Evolutionary conservation across 2,329 filamentous ascomycete species (phyloP).

Genomic region (Lanzia echinophila): DNA sequence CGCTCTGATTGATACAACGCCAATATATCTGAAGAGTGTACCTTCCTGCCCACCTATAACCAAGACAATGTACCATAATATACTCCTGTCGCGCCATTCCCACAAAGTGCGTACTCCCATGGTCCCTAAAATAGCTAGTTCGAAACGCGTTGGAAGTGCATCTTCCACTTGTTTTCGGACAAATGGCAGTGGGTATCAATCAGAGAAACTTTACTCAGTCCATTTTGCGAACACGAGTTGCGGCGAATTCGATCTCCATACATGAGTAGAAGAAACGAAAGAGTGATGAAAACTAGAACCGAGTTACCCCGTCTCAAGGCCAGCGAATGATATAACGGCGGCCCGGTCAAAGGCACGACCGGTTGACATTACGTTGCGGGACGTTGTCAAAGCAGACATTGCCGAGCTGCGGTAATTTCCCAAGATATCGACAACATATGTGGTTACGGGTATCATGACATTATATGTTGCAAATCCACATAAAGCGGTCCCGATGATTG

Average conservation of each 20-base stretch:
- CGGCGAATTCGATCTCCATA: not conserved
- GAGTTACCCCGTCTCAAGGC: constrained; percentile 43
- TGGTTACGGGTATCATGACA: constrained; percentile 21
- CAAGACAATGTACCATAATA: too few relatives aligned
- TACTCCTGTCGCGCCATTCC: too few relatives aligned
- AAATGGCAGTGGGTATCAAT: too few relatives aligned
- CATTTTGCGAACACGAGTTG: not conserved
- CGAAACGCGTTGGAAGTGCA: too few relatives aligned
- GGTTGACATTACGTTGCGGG: constrained; percentile 18
- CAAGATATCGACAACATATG: constrained; percentile 47
- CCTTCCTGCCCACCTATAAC: too few relatives aligned
- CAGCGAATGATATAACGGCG: constrained; percentile 18
- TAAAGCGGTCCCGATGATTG: constrained; percentile 47
- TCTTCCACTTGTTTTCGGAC: too few relatives aligned
- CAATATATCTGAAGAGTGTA: too few relatives aligned
- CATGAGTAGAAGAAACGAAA: not conserved
- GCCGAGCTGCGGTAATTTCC: constrained; percentile 25
- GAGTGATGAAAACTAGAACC: constrained; percentile 31
- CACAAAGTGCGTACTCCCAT: too few relatives aligned
- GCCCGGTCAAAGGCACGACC: constrained; percentile 30
- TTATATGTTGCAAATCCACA: constrained; percentile 36
- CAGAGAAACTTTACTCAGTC: too few relatives aligned
- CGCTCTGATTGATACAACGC: too few relatives aligned
- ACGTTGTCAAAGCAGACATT: constrained; percentile 32
- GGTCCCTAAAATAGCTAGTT: too few relatives aligned